These are phyloP conservation scores for Ramaria sp. DNA, from an alignment of 768 basidiomycete genomes.

Conservation along the genomic window DNA sequence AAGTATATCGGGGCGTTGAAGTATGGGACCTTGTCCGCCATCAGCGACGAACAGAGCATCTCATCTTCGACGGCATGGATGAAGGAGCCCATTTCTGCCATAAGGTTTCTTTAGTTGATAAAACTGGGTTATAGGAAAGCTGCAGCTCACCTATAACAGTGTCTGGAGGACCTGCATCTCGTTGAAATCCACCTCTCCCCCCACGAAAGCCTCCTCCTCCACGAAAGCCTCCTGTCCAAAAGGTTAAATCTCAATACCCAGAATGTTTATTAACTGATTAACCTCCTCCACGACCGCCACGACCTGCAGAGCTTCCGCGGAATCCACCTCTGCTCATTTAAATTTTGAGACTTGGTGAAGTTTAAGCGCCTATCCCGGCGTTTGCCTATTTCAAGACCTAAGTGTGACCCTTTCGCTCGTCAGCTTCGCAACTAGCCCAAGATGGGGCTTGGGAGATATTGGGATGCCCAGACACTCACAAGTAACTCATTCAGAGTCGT, in stretches of 20 bases:
- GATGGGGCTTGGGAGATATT: conserved; percentile 3
- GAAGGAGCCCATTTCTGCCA: conserved; percentile 81
- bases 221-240: conserved; percentile 34
- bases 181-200: conserved; percentile 55
- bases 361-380: conserved; percentile 1
- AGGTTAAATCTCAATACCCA: conserved; percentile 4
- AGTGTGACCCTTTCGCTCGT: background rate
- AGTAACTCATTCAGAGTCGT: conserved; percentile 28
- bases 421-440: background rate
- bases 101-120: conserved; percentile 9
- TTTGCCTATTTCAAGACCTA: background rate
- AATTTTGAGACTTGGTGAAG: background rate
- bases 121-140: background rate
- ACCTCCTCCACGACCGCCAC: conserved; percentile 30
- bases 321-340: conserved; percentile 9
- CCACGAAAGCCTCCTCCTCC: conserved; percentile 54
- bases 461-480: background rate
- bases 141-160: conserved; percentile 51
- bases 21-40: conserved; percentile 89
- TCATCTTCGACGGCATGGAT: conserved; percentile 95
- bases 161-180: conserved; percentile 72
- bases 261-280: background rate
- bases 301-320: conserved; percentile 35
- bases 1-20: conserved; percentile 99
- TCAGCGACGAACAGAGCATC: conserved; percentile 85